Conservation (phyloP, 208 protist species). For the Herpetomonas samuelpessoai region DNA sequence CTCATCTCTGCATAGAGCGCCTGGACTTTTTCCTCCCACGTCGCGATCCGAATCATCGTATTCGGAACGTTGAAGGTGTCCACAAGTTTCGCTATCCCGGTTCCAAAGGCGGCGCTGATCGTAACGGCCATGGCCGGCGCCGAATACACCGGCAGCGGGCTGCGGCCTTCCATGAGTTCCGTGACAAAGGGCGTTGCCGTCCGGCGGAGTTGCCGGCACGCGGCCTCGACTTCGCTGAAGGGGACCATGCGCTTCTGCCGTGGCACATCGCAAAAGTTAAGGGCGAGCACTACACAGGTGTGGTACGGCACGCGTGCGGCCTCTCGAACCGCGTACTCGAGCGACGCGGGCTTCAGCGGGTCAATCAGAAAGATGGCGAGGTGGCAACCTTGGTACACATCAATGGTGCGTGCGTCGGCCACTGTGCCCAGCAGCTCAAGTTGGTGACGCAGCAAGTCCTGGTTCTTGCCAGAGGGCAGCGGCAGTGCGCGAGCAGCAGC, state of each 20-base stretch:
- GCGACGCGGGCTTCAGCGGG: constrained; percentile 36
- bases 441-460: constrained; percentile 10
- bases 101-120: constrained; percentile 44
- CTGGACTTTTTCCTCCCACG: constrained; percentile 40
- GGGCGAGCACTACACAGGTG: constrained; percentile 53
- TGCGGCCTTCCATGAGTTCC: constrained; percentile 33
- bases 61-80: constrained; percentile 61
- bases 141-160: constrained; percentile 35
- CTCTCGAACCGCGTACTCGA: constrained; percentile 64
- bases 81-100: constrained; percentile 42
- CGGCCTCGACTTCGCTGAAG: constrained; percentile 38
- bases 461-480: neutral
- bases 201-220: constrained; percentile 31
- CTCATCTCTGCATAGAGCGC: constrained; percentile 9
- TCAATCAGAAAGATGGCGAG: constrained; percentile 73
- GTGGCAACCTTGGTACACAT: constrained; percentile 65
- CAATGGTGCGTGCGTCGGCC: constrained; percentile 46
- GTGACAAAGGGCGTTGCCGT: constrained; percentile 48
- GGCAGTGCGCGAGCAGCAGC: neutral
- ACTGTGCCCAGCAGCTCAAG: constrained; percentile 21
- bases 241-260: constrained; percentile 25
- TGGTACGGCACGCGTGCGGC: constrained; percentile 48
- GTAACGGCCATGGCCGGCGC: constrained; percentile 39
- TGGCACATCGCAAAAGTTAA: constrained; percentile 60
- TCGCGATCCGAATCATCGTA: constrained; percentile 38